These are phyloP conservation scores for Dactylellina leptospora DNA, from an alignment of 2,329 filamentous ascomycete species.

Conservation along the genomic window DNA sequence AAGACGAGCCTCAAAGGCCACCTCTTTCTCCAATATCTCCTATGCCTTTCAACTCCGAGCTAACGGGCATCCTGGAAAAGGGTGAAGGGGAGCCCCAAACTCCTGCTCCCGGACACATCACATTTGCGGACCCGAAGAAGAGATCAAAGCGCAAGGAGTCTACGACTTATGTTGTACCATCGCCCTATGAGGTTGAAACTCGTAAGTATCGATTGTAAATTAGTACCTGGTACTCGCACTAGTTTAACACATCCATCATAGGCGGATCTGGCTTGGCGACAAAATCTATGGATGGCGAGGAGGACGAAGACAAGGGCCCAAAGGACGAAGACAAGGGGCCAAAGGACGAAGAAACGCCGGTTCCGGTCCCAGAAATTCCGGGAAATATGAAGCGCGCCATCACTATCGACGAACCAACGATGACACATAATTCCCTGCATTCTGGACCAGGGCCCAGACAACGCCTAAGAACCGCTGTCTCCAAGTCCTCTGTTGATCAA, in stretches of 20 bases:
- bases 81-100: slow-evolving; percentile 1
- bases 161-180: slow-evolving; percentile 36
- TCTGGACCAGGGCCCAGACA: slow-evolving; percentile 23
- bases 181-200: slow-evolving; percentile 43
- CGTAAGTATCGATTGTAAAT: slow-evolving; percentile 17
- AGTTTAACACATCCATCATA: no score
- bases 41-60: slow-evolving; percentile 12
- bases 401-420: slow-evolving; percentile 64
- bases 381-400: slow-evolving; percentile 59
- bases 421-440: slow-evolving; percentile 53
- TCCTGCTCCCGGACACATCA: slow-evolving; percentile 34
- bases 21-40: slow-evolving; percentile 19
- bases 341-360: slow-evolving; percentile 38
- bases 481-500: slow-evolving; percentile 34
- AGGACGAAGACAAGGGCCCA: slow-evolving; percentile 22
- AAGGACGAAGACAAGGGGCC: slow-evolving; percentile 27
- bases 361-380: slow-evolving; percentile 55
- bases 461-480: slow-evolving; percentile 15
- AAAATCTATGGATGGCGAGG: slow-evolving; percentile 26
- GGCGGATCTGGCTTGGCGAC: slow-evolving; percentile 39
- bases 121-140: slow-evolving; percentile 39
- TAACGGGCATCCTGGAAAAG: slow-evolving; percentile 44
- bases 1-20: slow-evolving; percentile 19
- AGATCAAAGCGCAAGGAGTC: slow-evolving; percentile 36
- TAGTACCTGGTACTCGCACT: not conserved